A percentile compares a stretch with the other conserved stretches of the same genome.
phyloP scores from a whole-genome alignment of 352 stramenopile species.

The Globisporangium nodosum region DNA sequence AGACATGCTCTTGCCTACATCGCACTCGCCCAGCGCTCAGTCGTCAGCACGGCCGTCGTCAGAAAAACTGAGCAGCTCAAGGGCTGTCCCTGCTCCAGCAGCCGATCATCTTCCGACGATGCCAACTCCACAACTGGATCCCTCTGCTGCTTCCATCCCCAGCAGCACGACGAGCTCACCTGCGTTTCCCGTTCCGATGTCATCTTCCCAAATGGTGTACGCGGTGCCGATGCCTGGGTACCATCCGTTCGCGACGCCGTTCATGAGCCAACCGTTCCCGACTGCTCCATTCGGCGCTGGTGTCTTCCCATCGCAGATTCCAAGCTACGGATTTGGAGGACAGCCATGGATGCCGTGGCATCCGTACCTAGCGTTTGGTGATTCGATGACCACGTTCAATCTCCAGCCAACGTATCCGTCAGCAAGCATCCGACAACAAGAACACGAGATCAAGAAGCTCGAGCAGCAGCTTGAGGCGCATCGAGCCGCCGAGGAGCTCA shows the following conservation, averaged over 20 bases:
- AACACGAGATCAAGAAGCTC: constrained; percentile 13
- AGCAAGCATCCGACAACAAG: constrained; percentile 6
- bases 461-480: constrained; percentile 12
- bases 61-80: neutral
- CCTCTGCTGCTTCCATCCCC: neutral
- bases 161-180: too few species aligned
- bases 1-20: neutral
- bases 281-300: neutral
- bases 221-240: neutral
- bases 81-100: neutral
- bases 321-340: neutral
- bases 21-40: neutral
- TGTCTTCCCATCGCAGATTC: neutral
- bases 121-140: neutral
- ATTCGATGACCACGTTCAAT: neutral
- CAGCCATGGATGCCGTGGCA: constrained; percentile 3
- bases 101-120: neutral
- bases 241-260: constrained; percentile 1
- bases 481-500: constrained; percentile 3
- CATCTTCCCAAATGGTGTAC: neutral
- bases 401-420: neutral
- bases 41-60: too few species aligned
- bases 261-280: neutral
- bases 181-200: neutral
- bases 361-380: neutral